A percentile compares a stretch with the other conserved stretches of the same genome.
Conservation (phyloP, 2,329 filamentous ascomycete species). For the Pseudocercospora fuligena region DNA sequence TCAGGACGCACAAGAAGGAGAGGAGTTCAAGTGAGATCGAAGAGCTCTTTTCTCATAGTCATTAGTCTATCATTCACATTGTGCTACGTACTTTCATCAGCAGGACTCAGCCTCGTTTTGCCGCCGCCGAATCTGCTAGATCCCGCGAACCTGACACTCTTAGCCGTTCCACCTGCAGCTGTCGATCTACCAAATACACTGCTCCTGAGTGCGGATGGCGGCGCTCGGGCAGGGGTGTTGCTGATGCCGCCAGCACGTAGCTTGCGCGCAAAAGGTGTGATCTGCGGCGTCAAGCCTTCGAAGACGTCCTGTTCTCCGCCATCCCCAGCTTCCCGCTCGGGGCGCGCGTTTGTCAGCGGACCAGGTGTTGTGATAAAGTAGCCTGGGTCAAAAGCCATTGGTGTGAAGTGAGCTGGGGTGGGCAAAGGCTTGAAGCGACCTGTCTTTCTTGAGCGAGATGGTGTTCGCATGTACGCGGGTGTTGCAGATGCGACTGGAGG, state of each 20-base stretch:
- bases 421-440: slow-evolving; percentile 38
- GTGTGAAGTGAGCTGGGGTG: slow-evolving; percentile 38
- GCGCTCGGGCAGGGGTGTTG: slow-evolving; percentile 22
- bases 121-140: slow-evolving; percentile 26
- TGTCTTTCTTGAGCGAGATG: slow-evolving; percentile 40
- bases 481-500: slow-evolving; percentile 30
- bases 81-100: slow-evolving; percentile 21
- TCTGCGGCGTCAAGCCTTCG: slow-evolving; percentile 39
- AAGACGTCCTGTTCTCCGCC: slow-evolving; percentile 23
- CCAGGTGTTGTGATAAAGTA: slow-evolving; percentile 37
- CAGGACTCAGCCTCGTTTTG: slow-evolving; percentile 15
- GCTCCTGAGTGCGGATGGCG: slow-evolving; percentile 30
- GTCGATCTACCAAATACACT: slow-evolving; percentile 27
- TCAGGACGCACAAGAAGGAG: too few relatives aligned
- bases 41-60: background rate
- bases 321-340: slow-evolving; percentile 12
- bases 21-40: too few relatives aligned
- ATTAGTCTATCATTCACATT: background rate
- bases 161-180: slow-evolving; percentile 27
- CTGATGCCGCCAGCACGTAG: slow-evolving; percentile 41
- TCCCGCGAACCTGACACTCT: slow-evolving; percentile 35
- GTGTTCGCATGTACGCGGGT: slow-evolving; percentile 52
- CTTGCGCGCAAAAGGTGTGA: slow-evolving; percentile 47
- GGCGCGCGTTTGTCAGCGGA: slow-evolving; percentile 24
- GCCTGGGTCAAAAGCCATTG: slow-evolving; percentile 36